Percentiles rank a stretch among this genome's conserved stretches.
Evolutionary conservation across 768 basidiomycete species (phyloP).

Genomic region (Botryobasidium botryosum): DNA sequence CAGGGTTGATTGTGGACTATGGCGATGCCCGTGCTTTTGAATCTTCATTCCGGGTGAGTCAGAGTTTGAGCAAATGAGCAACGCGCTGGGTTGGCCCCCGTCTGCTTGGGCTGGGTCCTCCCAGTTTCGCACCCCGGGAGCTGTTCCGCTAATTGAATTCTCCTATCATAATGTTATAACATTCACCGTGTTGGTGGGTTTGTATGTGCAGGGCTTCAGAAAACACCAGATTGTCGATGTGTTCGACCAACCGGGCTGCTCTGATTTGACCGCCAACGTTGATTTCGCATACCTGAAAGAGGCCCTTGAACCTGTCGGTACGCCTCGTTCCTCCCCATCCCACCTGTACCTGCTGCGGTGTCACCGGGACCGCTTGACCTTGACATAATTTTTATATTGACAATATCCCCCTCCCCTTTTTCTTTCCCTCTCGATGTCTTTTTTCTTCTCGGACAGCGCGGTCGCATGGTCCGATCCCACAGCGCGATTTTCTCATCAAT

Average conservation of each 20-base stretch:
- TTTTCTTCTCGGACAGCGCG: slow-evolving; percentile 18
- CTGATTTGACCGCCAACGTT: slow-evolving; percentile 92
- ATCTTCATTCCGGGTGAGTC: slow-evolving; percentile 63
- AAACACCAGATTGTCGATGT: slow-evolving; percentile 70
- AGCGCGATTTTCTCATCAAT: slow-evolving; percentile 56
- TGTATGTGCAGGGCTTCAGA: slow-evolving; percentile 61
- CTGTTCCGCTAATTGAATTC: background rate
- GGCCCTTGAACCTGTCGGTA: slow-evolving; percentile 49
- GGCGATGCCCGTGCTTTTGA: slow-evolving; percentile 54
- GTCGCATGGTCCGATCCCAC: slow-evolving; percentile 52
- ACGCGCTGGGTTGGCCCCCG: background rate
- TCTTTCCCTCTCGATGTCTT: background rate
- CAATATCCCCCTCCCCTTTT: background rate
- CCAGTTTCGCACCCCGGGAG: background rate
- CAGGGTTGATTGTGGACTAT: slow-evolving; percentile 78
- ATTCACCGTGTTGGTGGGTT: background rate
- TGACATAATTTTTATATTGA: background rate
- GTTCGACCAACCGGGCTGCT: slow-evolving; percentile 70
- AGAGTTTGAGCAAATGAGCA: too few relatives aligned
- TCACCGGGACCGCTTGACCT: background rate
- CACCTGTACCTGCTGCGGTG: background rate
- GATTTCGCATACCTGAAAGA: slow-evolving; percentile 84
- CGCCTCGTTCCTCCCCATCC: slow-evolving; percentile 14
- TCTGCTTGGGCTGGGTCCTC: background rate
- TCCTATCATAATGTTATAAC: slow-evolving; percentile 1